Evolutionary conservation across 2,329 filamentous ascomycete genomes (phyloP).

Genomic region (Cylindrodendrum hubeiense): DNA sequence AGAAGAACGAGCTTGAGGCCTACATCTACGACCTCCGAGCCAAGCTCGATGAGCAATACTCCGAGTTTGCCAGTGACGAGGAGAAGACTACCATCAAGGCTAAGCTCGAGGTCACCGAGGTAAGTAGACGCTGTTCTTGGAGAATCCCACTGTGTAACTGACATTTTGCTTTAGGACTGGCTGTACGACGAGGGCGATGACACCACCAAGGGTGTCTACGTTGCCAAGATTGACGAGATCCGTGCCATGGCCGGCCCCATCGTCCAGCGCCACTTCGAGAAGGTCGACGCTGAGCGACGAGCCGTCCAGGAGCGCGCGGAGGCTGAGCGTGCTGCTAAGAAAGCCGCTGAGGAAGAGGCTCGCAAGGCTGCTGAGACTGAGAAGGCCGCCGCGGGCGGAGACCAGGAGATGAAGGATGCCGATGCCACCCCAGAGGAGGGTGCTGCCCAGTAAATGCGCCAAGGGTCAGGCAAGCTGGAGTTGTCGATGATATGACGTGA

Average conservation of each 20-base stretch:
- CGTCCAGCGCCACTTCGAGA: slow-evolving; percentile 94
- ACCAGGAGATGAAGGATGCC: slow-evolving; percentile 75
- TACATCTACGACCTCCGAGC: slow-evolving; percentile 97
- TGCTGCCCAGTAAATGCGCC: slow-evolving; percentile 50
- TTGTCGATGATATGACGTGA: slow-evolving; percentile 39
- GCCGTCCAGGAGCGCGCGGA: slow-evolving; percentile 82
- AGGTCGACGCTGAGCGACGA: slow-evolving; percentile 87
- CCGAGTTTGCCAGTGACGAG: slow-evolving; percentile 89
- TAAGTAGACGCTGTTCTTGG: slow-evolving; percentile 61
- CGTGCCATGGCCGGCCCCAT: slow-evolving; percentile 91
- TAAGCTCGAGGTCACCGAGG: slow-evolving; percentile 88
- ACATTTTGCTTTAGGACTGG: slow-evolving; percentile 80
- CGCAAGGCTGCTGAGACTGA: slow-evolving; percentile 66
- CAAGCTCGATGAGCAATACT: slow-evolving; percentile 93
- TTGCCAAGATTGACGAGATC: slow-evolving; percentile 96
- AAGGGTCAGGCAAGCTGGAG: background rate
- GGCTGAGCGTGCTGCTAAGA: slow-evolving; percentile 82
- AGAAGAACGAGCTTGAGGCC: slow-evolving; percentile 99
- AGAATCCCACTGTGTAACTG: slow-evolving; percentile 12
- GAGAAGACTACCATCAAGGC: slow-evolving; percentile 89
- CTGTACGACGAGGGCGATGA: slow-evolving; percentile 98
- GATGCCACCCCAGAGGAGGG: slow-evolving; percentile 67
- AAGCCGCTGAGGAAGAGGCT: slow-evolving; percentile 69
- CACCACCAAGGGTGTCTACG: slow-evolving; percentile 91
- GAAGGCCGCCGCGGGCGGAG: slow-evolving; percentile 62